Percentiles rank a stretch among this genome's conserved stretches.
Evolutionary conservation across 1,139 yeast species (phyloP).

Genomic region (Candida mesenterica): DNA sequence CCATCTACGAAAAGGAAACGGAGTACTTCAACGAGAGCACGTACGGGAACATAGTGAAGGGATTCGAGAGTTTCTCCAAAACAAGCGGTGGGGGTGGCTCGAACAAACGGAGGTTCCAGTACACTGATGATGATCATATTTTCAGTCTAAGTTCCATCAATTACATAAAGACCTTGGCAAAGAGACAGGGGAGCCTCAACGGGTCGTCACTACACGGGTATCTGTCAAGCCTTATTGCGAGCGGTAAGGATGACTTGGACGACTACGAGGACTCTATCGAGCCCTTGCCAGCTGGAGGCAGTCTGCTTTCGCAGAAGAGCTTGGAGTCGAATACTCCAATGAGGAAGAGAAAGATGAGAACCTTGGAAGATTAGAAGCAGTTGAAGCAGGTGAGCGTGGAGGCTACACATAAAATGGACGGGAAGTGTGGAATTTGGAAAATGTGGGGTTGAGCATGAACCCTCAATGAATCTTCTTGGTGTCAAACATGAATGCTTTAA

Average conservation of each 20-base stretch:
- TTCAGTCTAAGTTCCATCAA: slow-evolving; percentile 80
- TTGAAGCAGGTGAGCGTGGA: background rate
- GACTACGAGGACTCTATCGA: slow-evolving; percentile 50
- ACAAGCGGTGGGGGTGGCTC: slow-evolving; percentile 31
- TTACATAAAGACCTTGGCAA: slow-evolving; percentile 61
- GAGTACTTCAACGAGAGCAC: slow-evolving; percentile 68
- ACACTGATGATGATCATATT: slow-evolving; percentile 79
- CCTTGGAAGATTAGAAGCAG: slow-evolving; percentile 25
- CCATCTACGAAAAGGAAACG: slow-evolving; percentile 78
- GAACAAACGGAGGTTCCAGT: slow-evolving; percentile 53
- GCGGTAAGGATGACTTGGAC: slow-evolving; percentile 37
- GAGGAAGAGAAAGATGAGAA: slow-evolving; percentile 36
- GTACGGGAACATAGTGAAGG: slow-evolving; percentile 82
- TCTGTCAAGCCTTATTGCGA: no score
- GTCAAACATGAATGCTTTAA: no score
- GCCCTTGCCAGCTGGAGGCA: slow-evolving; percentile 15
- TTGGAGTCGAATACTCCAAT: slow-evolving; percentile 25
- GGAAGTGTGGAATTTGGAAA: no score
- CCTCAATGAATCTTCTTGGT: no score
- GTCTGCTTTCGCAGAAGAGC: slow-evolving; percentile 6
- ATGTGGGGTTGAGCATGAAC: no score
- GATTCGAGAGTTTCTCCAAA: slow-evolving; percentile 81
- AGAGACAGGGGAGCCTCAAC: slow-evolving; percentile 25
- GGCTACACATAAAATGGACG: no score
- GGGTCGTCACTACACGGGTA: slow-evolving; percentile 4